Conservation (phyloP, 2,329 filamentous ascomycete genomes). For the Fonsecaea erecta region DNA sequence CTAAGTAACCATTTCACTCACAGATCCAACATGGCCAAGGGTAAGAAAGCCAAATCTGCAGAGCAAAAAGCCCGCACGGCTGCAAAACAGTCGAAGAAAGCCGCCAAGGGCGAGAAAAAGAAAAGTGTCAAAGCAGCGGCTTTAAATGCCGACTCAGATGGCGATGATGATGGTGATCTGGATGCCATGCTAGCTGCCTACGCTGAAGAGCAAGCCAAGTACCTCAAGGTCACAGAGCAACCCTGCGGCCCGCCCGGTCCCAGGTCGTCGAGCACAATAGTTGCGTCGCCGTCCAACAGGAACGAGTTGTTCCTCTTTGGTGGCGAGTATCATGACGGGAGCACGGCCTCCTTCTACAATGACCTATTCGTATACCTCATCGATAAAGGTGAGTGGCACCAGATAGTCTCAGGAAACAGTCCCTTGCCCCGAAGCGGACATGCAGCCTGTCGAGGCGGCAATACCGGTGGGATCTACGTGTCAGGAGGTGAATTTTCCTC, state of each 20-base stretch:
- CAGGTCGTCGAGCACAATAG: conserved; percentile 77
- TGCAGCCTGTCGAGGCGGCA: conserved; percentile 90
- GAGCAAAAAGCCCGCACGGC: conserved; percentile 58
- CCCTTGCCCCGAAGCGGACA: conserved; percentile 90
- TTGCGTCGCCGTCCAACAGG: conserved; percentile 82
- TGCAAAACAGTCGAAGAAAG: conserved; percentile 72
- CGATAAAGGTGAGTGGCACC: conserved; percentile 86
- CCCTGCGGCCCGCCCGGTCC: conserved; percentile 73
- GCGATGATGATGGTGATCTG: conserved; percentile 89
- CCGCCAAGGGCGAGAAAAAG: conserved; percentile 74
- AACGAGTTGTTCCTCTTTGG: conserved; percentile 92
- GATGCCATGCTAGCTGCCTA: conserved; percentile 93
- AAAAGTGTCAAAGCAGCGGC: conserved; percentile 80
- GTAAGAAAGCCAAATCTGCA: conserved; percentile 62
- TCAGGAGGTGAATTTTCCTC: conserved; percentile 95
- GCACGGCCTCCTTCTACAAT: conserved; percentile 72
- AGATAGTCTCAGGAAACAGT: conserved; percentile 86
- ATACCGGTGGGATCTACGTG: conserved; percentile 82
- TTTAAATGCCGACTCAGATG: conserved; percentile 72
- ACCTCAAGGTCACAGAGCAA: conserved; percentile 88
- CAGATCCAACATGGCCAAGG: conserved; percentile 47
- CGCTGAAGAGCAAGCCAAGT: conserved; percentile 88
- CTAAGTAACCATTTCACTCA: too few species aligned
- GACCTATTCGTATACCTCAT: conserved; percentile 73
- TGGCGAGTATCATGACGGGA: conserved; percentile 94